Percentiles rank a stretch among this genome's conserved stretches.
phyloP scores from a whole-genome alignment of 2,329 filamentous ascomycete genomes.

The Hymenoscyphus salicellus region DNA sequence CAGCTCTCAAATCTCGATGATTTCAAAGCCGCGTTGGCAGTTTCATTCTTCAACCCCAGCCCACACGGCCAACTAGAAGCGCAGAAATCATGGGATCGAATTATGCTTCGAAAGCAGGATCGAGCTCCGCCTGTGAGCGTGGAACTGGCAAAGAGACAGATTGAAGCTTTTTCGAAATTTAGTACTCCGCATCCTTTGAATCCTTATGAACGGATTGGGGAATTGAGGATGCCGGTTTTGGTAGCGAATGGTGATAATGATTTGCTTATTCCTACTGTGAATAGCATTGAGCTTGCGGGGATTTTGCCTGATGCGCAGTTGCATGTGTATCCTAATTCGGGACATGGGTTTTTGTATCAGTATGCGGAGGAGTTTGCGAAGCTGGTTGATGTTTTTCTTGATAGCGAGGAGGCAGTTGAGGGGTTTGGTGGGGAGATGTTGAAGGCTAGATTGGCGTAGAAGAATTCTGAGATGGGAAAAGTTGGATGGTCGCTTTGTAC shows the following conservation, averaged over 20 bases:
- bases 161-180: constrained; percentile 17
- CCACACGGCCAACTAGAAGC: constrained; percentile 37
- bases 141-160: constrained; percentile 16
- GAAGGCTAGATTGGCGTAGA: neutral
- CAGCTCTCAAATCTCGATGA: constrained; percentile 37
- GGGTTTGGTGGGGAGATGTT: neutral
- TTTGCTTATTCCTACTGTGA: constrained; percentile 22
- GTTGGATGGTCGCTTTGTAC: no score
- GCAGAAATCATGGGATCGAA: constrained; percentile 37
- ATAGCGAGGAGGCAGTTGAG: constrained; percentile 3
- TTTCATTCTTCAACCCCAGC: constrained; percentile 38
- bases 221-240: constrained; percentile 34
- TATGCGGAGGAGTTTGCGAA: constrained; percentile 24
- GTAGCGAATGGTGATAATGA: constrained; percentile 31
- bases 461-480: neutral
- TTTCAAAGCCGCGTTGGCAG: constrained; percentile 36
- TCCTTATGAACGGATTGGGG: constrained; percentile 28
- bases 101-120: constrained; percentile 17
- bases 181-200: constrained; percentile 15
- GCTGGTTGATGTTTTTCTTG: constrained; percentile 22
- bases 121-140: constrained; percentile 16
- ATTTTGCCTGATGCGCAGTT: constrained; percentile 16
- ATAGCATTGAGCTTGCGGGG: constrained; percentile 19
- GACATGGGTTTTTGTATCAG: constrained; percentile 26
- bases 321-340: constrained; percentile 23